A percentile compares a stretch with the other conserved stretches of the same genome.
phyloP scores from a whole-genome alignment of 805 yeast species.

The Barnettozyma salicaria region DNA sequence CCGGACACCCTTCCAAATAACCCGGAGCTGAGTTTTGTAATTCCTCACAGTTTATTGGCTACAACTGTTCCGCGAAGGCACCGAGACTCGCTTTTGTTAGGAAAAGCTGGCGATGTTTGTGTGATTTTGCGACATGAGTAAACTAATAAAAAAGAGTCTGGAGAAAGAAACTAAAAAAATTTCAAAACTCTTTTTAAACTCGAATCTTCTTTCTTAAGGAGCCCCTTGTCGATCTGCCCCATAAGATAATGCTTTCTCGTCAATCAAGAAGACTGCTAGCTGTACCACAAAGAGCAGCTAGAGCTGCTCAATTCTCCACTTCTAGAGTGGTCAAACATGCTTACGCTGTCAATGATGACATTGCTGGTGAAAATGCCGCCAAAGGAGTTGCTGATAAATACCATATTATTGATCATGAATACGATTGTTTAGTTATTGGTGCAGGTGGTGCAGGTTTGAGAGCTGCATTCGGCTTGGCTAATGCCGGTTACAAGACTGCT shows the following conservation, averaged over 20 bases:
- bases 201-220: background rate
- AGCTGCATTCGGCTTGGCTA: conserved; percentile 97
- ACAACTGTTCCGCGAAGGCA: conserved; percentile 8
- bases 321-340: conserved; percentile 21
- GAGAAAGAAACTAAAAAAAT: conserved; percentile 5
- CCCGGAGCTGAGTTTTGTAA: conserved; percentile 8
- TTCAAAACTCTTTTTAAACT: background rate
- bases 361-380: conserved; percentile 47
- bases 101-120: too few relatives aligned
- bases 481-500: conserved; percentile 95
- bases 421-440: conserved; percentile 96
- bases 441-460: conserved; percentile 99
- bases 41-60: conserved; percentile 9
- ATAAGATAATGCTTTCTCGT: conserved; percentile 23
- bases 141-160: conserved; percentile 1
- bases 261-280: conserved; percentile 18
- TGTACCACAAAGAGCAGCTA: conserved; percentile 8
- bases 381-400: conserved; percentile 60
- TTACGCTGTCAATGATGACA: conserved; percentile 33
- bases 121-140: background rate
- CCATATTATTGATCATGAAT: conserved; percentile 93
- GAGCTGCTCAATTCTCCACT: conserved; percentile 20
- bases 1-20: too few relatives aligned
- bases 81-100: conserved; percentile 7
- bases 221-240: background rate